Evolutionary conservation across 441 rosid genomes (phyloP), one percentile per base, ranked within the genome.

Genomic region (Syzygium syzygioides): DNA sequence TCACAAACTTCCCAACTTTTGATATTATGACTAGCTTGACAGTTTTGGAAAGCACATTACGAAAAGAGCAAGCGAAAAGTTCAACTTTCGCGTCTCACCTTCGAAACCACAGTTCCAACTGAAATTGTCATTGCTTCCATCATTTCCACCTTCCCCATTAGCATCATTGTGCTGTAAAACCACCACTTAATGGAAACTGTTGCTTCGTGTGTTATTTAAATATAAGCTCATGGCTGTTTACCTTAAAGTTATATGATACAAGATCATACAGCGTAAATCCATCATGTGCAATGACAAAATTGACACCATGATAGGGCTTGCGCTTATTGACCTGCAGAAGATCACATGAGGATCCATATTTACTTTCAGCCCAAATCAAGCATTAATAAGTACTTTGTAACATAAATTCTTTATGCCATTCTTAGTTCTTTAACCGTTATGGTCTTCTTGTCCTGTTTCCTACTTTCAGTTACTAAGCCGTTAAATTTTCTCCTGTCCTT

Each of bases 61-160:
- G 18, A 23, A 23, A 9, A 76, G 30, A 56, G 50, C 23, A 85
- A 55, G 87, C 1, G 1, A 85, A 85, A 55, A 54, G 9, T 55
- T 59, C 34, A 28, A 55, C 45, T 55, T 55, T 45, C 6, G 20
- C 18, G 52, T 50, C 86, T 86, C 90, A 96, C 99, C 99, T 95
- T 98, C 99, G 89, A 90, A 91, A 41, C 99, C 99, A 93, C 99
- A 98, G 90, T 98, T 98, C 99, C 99, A 98, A 92, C 98, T 95
- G 89, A 94, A 92, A 91, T 98, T 98, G 90, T 98, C 98, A 90
- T 95, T 97, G 94, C 96, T 86, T 88, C 99, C 99, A 93, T 98
- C 99, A 89, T 95, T 98, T 88, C 99, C 99, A 64, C 96, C 96
- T 93, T 98, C 99, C 87, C 99, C 99, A 92, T 98, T 98, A 86